Conservation (phyloP, 805 yeast species). For the Saccharomycopsis oosterbeekiorum region DNA sequence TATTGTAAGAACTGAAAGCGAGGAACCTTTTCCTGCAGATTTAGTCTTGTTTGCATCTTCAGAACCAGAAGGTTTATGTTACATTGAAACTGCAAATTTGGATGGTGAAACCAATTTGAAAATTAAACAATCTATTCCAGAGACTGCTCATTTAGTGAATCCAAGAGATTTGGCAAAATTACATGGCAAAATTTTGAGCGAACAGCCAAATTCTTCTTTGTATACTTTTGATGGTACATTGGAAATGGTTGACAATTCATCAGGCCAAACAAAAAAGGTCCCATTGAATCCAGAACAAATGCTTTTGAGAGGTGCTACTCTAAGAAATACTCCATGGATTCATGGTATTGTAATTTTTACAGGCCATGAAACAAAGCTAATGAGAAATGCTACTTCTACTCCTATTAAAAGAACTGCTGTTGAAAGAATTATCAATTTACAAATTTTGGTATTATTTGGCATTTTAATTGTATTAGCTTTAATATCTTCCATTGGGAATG, state of each 20-base stretch:
- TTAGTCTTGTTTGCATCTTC: conserved; percentile 76
- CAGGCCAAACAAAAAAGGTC: conserved; percentile 45
- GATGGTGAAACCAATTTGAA: conserved; percentile 97
- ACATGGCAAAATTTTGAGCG: conserved; percentile 61
- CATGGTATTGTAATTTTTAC: conserved; percentile 91
- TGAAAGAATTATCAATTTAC: conserved; percentile 87
- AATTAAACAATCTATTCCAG: conserved; percentile 79
- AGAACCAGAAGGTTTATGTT: conserved; percentile 97
- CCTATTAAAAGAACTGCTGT: conserved; percentile 97
- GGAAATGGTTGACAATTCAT: conserved; percentile 22
- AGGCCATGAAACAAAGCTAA: conserved; percentile 95
- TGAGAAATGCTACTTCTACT: conserved; percentile 98
- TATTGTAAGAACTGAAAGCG: conserved; percentile 71
- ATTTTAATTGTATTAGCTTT: conserved; percentile 67
- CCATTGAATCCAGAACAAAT: conserved; percentile 87
- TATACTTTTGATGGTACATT: conserved; percentile 93
- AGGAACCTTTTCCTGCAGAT: conserved; percentile 93
- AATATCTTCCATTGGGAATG: conserved; percentile 83
- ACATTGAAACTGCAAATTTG: conserved; percentile 92
- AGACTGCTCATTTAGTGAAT: conserved; percentile 64
- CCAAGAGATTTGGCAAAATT: conserved; percentile 47
- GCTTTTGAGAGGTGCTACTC: conserved; percentile 87
- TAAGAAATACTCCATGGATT: conserved; percentile 91
- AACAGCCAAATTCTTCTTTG: conserved; percentile 86
- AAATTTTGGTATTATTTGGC: conserved; percentile 78